Evolutionary conservation across 768 basidiomycete species (phyloP), one percentile per base, ranked within the genome.

Genomic region (Ephemerocybe angulata): DNA sequence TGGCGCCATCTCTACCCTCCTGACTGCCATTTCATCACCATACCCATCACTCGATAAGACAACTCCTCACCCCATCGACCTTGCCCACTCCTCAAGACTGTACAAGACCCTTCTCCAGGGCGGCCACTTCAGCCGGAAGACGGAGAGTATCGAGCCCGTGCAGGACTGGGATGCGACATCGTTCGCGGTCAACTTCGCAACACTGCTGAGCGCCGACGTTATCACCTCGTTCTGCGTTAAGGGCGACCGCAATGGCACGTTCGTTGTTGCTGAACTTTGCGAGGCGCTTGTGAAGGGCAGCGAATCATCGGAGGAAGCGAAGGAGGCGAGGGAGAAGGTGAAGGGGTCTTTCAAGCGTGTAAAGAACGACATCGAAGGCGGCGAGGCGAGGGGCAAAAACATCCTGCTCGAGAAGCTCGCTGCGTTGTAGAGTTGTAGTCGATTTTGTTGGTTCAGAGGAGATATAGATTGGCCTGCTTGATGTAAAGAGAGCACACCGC

Each of bases 41-140:
- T 85, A 87, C 65, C 83, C 86, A 0, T 76, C 82, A 21, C 62
- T 75, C 4, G 81, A 84, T 49, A 54, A 74, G 0, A 55, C 73
- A 21, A 66, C 65, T 11, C 77, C 80, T 0, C 90, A 93, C 68
- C 79, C 81, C 15, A 87, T 95, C 55, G 87, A 95, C 63, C 77
- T 93, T 12, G 83, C 92, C 1, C 91, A 93, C 62, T 82, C 87
- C 0, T 87, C 90, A 3, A 80, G 94, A 37, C 65, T 94, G 47
- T 95, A 92, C 79, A 97, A 97, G 67, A 85, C 84, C 5, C 82
- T 97, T 5, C 77, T 97, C 1, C 92, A 95, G 65, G 94, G 94
- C 4, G 94, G 94, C 0, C 93, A 95, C 65, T 97, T 85, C 70
- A 85, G 83, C 57, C 86, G 84, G 29, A 66, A 78, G 0, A 79